Evolutionary conservation across 208 protist genomes (phyloP).

Genomic region (Acanthamoeba comandoni): DNA sequence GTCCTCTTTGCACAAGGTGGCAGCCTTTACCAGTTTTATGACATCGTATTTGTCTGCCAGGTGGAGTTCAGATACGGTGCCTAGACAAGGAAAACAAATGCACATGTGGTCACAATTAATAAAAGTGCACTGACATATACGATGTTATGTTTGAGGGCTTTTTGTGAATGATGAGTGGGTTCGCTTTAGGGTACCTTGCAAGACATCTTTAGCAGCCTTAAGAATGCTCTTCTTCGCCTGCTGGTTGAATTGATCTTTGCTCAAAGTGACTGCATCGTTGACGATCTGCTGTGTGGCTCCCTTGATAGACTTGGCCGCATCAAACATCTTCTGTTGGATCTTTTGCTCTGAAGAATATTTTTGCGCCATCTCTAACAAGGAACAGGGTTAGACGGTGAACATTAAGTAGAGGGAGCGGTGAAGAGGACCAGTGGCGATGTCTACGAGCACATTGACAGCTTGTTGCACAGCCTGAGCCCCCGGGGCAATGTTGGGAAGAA

Average conservation of each 20-base stretch:
- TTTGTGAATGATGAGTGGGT: no score
- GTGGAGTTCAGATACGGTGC: constrained; percentile 55
- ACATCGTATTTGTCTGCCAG: constrained; percentile 73
- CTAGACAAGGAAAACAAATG: no score
- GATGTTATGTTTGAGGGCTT: no score
- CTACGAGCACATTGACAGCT: constrained; percentile 61
- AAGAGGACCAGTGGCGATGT: background rate
- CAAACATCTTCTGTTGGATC: constrained; percentile 65
- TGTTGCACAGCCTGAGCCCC: constrained; percentile 49
- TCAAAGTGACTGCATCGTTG: constrained; percentile 24
- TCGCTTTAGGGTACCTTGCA: constrained; percentile 9
- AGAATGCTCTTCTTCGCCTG: constrained; percentile 49
- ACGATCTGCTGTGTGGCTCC: constrained; percentile 59
- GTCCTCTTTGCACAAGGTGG: constrained; percentile 58
- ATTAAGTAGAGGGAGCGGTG: no score
- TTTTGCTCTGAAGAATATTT: constrained; percentile 43
- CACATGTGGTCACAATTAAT: no score
- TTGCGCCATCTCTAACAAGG: constrained; percentile 15
- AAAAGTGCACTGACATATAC: no score
- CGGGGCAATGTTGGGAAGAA: constrained; percentile 45
- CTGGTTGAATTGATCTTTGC: constrained; percentile 17
- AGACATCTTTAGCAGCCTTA: constrained; percentile 35
- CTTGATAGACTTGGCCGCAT: constrained; percentile 22
- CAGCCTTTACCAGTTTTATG: constrained; percentile 69
- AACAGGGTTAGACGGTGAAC: no score